Conservation (phyloP, 768 basidiomycete species). For the Suillus cothurnatus region DNA sequence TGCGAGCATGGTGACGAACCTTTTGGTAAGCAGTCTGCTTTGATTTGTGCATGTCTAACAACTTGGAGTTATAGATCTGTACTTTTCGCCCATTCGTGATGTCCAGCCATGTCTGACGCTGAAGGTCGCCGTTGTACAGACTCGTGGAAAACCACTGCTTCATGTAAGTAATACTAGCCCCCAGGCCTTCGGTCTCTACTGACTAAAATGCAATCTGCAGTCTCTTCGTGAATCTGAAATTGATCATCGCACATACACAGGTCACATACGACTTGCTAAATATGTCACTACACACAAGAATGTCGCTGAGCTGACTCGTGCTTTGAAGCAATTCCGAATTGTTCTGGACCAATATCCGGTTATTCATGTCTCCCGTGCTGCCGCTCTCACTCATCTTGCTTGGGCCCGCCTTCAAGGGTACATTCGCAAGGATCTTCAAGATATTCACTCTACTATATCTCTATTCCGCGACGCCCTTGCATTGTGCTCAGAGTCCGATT, state of each 20-base stretch:
- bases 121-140: background rate
- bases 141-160: background rate
- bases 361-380: background rate
- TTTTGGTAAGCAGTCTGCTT: background rate
- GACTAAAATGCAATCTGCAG: background rate
- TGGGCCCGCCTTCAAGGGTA: conserved; percentile 3
- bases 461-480: conserved; percentile 8
- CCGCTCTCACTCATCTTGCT: conserved; percentile 1
- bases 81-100: background rate
- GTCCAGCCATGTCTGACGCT: background rate
- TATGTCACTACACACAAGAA: too few species aligned
- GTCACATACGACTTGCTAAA: background rate
- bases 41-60: background rate
- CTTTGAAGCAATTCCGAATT: background rate
- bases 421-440: background rate
- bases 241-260: background rate
- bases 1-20: background rate
- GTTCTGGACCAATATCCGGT: background rate
- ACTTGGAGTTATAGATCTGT: background rate
- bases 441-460: background rate
- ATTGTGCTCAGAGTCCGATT: conserved; percentile 5
- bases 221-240: background rate
- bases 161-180: background rate
- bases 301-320: background rate
- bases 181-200: background rate